Evolutionary conservation across 2,329 filamentous ascomycete species (phyloP).

Genomic region (Neofusicoccum sp.): DNA sequence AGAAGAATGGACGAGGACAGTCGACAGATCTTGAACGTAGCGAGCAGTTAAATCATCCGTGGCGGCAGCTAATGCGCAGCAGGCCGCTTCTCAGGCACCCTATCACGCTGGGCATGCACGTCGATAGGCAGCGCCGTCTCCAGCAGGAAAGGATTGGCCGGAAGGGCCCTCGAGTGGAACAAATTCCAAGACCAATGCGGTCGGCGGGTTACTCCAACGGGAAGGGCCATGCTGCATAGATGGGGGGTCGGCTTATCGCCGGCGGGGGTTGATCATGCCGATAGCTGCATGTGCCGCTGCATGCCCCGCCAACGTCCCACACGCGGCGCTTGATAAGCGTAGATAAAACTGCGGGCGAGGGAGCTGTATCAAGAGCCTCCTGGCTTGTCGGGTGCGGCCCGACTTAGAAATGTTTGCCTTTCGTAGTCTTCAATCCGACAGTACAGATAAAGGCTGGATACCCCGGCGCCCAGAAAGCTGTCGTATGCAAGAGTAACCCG

Average conservation of each 20-base stretch:
- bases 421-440: no score
- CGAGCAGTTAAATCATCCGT: background rate
- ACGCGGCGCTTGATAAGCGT: background rate
- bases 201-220: conserved; percentile 1
- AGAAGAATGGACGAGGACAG: no score
- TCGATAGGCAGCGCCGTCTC: background rate
- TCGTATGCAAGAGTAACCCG: no score
- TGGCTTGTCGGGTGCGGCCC: background rate
- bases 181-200: background rate
- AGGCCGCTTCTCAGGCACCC: background rate
- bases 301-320: conserved; percentile 5
- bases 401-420: background rate
- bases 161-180: background rate
- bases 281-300: background rate
- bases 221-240: conserved; percentile 6
- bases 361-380: conserved; percentile 9
- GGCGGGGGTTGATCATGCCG: conserved; percentile 6
- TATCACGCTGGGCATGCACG: background rate
- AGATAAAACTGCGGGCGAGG: conserved; percentile 4
- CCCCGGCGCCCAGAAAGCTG: no score
- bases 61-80: background rate
- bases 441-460: no score
- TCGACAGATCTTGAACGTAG: no score
- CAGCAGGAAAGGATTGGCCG: background rate
- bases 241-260: conserved; percentile 14